Evolutionary conservation across 129 eudicot genomes (phyloP).

Genomic region (Artemisia annua): DNA sequence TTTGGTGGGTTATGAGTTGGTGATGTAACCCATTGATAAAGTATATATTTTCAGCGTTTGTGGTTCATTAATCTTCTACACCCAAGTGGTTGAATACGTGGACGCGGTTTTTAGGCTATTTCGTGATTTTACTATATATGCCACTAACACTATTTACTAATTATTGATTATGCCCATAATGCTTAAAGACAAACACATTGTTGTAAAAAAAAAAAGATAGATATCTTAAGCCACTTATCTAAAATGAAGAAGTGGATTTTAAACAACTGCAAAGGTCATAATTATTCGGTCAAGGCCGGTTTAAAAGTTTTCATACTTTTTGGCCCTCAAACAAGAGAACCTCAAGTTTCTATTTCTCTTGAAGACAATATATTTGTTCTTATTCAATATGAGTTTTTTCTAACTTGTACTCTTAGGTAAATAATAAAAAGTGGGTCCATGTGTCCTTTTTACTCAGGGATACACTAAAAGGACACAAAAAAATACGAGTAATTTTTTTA

Average conservation of each 20-base stretch:
- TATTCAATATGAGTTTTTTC: too few relatives aligned
- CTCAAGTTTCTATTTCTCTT: too few relatives aligned
- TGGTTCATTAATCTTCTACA: constrained; percentile 26
- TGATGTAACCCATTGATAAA: constrained; percentile 36
- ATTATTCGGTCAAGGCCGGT: too few relatives aligned
- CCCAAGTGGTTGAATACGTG: constrained; percentile 29
- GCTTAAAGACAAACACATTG: constrained; percentile 10
- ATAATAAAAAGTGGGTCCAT: too few relatives aligned
- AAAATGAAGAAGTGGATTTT: neutral
- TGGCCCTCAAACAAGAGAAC: too few relatives aligned
- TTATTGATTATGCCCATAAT: constrained; percentile 17
- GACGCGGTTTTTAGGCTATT: constrained; percentile 13
- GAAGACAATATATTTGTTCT: too few relatives aligned
- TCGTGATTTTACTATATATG: constrained; percentile 20
- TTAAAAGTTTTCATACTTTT: too few relatives aligned
- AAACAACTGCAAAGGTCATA: neutral
- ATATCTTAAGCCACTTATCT: constrained; percentile 33
- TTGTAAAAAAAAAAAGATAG: neutral
- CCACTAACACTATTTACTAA: constrained; percentile 33
- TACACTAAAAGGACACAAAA: too few relatives aligned
- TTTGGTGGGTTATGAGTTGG: constrained; percentile 21
- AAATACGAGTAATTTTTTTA: too few relatives aligned
- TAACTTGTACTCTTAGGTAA: too few relatives aligned
- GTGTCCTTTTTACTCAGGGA: too few relatives aligned
- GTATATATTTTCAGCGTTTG: constrained; percentile 18